phyloP scores from a whole-genome alignment of 768 basidiomycete species.

The Xerocomellus intermedius region DNA sequence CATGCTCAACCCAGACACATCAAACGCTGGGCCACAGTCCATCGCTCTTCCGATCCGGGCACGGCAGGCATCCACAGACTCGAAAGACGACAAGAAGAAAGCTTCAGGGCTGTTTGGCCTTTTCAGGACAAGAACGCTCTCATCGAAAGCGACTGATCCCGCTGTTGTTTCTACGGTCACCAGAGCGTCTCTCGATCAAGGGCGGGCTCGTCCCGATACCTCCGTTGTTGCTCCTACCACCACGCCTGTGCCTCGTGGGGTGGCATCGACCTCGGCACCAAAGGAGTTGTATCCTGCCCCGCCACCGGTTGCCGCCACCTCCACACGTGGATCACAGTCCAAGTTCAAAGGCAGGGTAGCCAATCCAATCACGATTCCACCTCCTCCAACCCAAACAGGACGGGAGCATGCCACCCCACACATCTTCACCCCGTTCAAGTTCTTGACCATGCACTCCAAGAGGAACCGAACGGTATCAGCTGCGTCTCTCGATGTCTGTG shows the following conservation, averaged over 20 bases:
- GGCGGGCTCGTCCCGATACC: slow-evolving; percentile 11
- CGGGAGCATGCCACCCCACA: slow-evolving; percentile 41
- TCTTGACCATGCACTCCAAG: slow-evolving; percentile 48
- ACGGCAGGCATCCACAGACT: slow-evolving; percentile 30
- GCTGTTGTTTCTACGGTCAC: slow-evolving; percentile 19
- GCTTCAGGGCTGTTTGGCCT: slow-evolving; percentile 28
- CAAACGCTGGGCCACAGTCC: slow-evolving; percentile 4
- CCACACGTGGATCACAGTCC: slow-evolving; percentile 14
- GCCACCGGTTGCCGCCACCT: slow-evolving; percentile 1
- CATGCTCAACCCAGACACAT: slow-evolving; percentile 37
- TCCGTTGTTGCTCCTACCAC: background rate
- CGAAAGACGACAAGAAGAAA: slow-evolving; percentile 35
- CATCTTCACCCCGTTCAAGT: slow-evolving; percentile 62
- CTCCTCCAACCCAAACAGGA: slow-evolving; percentile 30
- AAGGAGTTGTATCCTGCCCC: slow-evolving; percentile 16
- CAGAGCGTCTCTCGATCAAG: slow-evolving; percentile 22
- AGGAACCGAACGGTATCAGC: slow-evolving; percentile 67
- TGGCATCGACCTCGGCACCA: slow-evolving; percentile 5
- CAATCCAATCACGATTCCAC: slow-evolving; percentile 29
- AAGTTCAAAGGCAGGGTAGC: slow-evolving; percentile 19
- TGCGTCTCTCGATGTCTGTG: slow-evolving; percentile 73
- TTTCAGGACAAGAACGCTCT: slow-evolving; percentile 33
- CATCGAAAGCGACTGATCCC: slow-evolving; percentile 28
- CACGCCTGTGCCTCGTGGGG: slow-evolving; percentile 14
- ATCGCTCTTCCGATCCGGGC: slow-evolving; percentile 18